These are phyloP conservation scores for Erythrophleum ivorense DNA, from an alignment of 331 rosid genomes.

Conservation along the genomic window DNA sequence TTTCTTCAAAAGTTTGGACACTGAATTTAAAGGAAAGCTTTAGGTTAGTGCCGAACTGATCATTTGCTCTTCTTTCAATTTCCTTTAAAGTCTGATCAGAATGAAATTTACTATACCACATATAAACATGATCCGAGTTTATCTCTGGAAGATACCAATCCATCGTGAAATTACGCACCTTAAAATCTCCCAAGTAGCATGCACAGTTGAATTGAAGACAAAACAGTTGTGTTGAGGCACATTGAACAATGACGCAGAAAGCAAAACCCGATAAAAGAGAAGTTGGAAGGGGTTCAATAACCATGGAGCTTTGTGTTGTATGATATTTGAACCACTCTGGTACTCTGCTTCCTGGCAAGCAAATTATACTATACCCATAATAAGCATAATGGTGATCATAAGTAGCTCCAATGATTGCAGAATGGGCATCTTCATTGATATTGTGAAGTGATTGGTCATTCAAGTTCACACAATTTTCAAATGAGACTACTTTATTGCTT, in stretches of 20 bases:
- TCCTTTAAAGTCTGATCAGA: no score
- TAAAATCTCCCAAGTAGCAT: background rate
- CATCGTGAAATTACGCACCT: background rate
- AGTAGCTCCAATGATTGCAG: background rate
- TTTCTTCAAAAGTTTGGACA: no score
- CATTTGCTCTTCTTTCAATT: no score
- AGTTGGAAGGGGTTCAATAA: background rate
- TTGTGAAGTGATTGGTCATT: background rate
- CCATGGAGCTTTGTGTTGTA: background rate
- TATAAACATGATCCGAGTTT: background rate
- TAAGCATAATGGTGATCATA: no score
- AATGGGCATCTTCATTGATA: background rate
- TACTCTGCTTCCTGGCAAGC: background rate
- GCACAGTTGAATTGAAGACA: background rate
- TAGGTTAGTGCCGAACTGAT: no score
- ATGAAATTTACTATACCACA: background rate
- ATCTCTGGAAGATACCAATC: background rate
- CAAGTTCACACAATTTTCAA: background rate
- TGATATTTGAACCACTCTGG: slow-evolving; percentile 10
- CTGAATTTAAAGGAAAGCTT: no score
- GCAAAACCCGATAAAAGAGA: background rate
- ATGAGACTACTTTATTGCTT: background rate
- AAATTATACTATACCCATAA: background rate
- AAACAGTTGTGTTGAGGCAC: background rate
- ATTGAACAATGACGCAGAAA: background rate